Evolutionary conservation across 768 basidiomycete genomes (phyloP), one percentile per base, ranked within the genome.

Genomic region (Coprinellus micaceus): DNA sequence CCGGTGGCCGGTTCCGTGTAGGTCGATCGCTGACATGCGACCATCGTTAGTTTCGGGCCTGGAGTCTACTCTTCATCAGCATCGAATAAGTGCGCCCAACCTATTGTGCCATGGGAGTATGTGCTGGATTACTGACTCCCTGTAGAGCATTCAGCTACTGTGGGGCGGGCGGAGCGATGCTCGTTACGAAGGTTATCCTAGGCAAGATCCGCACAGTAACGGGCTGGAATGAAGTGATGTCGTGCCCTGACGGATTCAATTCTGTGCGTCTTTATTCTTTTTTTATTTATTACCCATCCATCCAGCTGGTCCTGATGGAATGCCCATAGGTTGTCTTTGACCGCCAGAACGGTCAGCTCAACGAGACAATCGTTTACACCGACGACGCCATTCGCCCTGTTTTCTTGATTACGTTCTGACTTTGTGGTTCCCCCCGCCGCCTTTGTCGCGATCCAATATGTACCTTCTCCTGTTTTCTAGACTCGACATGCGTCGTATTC

Each of bases 61-160:
- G 69, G 69, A 11, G 59, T 71, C 13, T 71, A 71, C 49, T 57
- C 67, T 0, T 69, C 68, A 25, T 67, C 67, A 24, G 64, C 68
- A 0, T 65, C 68, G 2, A 70, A 69, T 56, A 70, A 69, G 71
- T 72, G 53, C 28, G 64, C 36, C 13, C 24, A 36, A 43, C 7
- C 40, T 15, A 19, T 17, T 43, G 6, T 43, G 5, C 40, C 40
- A 10, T 7, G 5, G 19, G 19, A n/a, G 22, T 19, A 10, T 29
- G 4, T 4, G 13, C 15, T 48, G 47, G 15, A 10, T 7, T 4
- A 26, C 21, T 17, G 2, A 19, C 12, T 29, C 44, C 5, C 5
- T 9, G 13, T 37, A 71, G 69, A 46, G 60, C 69, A 0, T 67
- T 56, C 50, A 66, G 61, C 50, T 71, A 65, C 45, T 51, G 51